These are phyloP conservation scores for Oryza glumipatula DNA, from an alignment of 176 grass and related monocot species.

Conservation along the genomic window DNA sequence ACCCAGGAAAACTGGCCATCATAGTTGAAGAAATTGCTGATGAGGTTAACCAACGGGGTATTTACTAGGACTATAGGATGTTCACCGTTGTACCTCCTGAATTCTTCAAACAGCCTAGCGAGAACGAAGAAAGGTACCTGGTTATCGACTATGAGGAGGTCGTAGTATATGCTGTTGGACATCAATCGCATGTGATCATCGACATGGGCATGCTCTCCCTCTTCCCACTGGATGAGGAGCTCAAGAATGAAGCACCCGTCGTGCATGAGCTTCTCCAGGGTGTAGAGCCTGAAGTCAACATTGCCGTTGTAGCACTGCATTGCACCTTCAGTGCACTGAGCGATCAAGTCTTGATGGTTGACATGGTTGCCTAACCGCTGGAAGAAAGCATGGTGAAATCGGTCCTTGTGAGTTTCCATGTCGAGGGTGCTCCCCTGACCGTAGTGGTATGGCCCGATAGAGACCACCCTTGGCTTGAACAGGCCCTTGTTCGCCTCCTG, in stretches of 20 bases:
- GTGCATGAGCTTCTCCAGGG: not conserved
- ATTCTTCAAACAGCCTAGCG: accelerated
- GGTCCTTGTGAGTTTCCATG: not conserved
- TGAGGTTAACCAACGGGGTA: not conserved
- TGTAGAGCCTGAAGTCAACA: too few relatives aligned
- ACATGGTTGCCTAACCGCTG: too few relatives aligned
- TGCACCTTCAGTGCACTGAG: too few relatives aligned
- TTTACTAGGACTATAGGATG: not conserved
- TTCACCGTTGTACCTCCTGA: not conserved
- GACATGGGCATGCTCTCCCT: not conserved
- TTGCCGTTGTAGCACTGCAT: too few relatives aligned
- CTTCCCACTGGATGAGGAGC: not conserved
- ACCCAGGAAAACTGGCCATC: not conserved
- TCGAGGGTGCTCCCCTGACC: not conserved
- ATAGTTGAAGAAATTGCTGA: not conserved
- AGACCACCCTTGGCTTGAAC: not conserved
- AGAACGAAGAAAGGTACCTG: not conserved
- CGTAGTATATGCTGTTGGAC: not conserved
- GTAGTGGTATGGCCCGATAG: not conserved
- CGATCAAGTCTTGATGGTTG: too few relatives aligned
- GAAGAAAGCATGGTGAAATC: too few relatives aligned
- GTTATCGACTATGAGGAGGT: not conserved
- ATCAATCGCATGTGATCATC: not conserved
- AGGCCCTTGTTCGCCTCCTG: not conserved
- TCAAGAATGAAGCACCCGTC: not conserved